Base-by-base conservation (phyloP, 2,329 filamentous ascomycete species). In the Arthrobotrys pseudoclavata region DNA sequence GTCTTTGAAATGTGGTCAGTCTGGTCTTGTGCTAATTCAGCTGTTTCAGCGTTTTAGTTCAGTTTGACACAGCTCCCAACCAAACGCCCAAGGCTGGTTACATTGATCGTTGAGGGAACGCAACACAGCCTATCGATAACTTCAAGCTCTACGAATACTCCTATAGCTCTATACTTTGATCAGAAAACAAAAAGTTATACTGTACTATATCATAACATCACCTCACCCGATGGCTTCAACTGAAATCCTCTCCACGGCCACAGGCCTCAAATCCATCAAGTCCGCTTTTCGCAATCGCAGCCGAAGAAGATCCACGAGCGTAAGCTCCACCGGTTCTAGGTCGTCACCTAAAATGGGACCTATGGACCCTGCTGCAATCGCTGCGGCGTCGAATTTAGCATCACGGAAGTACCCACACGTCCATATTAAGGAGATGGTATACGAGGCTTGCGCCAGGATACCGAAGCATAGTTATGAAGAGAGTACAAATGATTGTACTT, bases 361-460 rank as follows among this genome's bases (percentile, higher is more conserved):
- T n/a, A 34, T 26, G 15, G 24, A 53, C 20, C 15, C 70, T 53
- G 12, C 29, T 24, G 31, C 66, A 6, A n/a, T 15, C 2, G 62
- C 55, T 45, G 57, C 64, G 4, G 50, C 60, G 0, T 61, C 66
- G 3, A 26, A 20, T 29, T 22, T 76, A 10, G 72, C 72, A 4
- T 61, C 60, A 9, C 66, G 52, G 20, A 70, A 70, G 18, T 78
- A 63, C 37, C 75, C 75, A 20, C 75, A 78, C 47, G 37, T 72
- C 7, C 75, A 78, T 24, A 72, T 78, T 13, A 78, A 78, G 29
- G 75, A 78, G 68, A 78, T 71, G 75, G 63, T 72, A 10, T 78
- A 71, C 55, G 75, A 78, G 31, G 62, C 53, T n/a, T 78, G 75
- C 40, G 15, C 75, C 1, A 67, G 68, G 47, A 42, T 78, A 55